These are phyloP conservation scores for Linum trigynum DNA, from an alignment of 345 rosid genomes.

Conservation along the genomic window DNA sequence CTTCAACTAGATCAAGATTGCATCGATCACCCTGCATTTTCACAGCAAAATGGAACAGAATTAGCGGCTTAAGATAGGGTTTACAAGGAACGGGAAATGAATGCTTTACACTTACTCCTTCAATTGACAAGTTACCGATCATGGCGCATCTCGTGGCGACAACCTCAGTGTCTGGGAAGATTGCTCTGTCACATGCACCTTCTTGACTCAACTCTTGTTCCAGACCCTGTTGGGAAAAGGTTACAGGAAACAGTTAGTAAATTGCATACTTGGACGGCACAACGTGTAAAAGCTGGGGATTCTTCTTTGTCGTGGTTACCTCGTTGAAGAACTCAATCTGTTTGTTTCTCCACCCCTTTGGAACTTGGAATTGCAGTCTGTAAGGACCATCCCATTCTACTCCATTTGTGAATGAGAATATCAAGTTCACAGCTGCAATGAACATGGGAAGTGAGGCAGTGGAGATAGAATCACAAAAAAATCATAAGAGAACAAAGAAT, in stretches of 20 bases:
- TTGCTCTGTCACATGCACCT: slow-evolving; percentile 83
- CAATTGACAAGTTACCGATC: slow-evolving; percentile 57
- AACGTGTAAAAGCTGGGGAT: background rate
- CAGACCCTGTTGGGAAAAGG: slow-evolving; percentile 39
- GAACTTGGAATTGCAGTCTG: slow-evolving; percentile 67
- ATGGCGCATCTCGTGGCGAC: slow-evolving; percentile 54
- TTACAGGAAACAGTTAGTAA: background rate
- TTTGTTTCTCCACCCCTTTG: slow-evolving; percentile 60
- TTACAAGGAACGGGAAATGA: background rate
- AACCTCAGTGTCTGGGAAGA: slow-evolving; percentile 62
- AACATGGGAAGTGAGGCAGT: background rate
- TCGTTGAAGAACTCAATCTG: slow-evolving; percentile 60
- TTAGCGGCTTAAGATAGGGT: background rate
- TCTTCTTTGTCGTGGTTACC: slow-evolving; percentile 22
- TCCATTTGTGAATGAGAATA: slow-evolving; percentile 92
- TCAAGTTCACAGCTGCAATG: slow-evolving; percentile 65
- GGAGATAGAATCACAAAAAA: background rate
- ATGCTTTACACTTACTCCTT: slow-evolving; percentile 55
- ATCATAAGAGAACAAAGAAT: no score
- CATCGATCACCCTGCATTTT: slow-evolving; percentile 71
- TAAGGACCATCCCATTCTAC: slow-evolving; percentile 94
- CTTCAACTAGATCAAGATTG: slow-evolving; percentile 53
- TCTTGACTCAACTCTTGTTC: slow-evolving; percentile 61
- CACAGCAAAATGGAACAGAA: background rate
- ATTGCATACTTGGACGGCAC: no score